These are phyloP conservation scores for Citrullus mucosospermus DNA, from an alignment of 306 rosid genomes.

Conservation along the genomic window DNA sequence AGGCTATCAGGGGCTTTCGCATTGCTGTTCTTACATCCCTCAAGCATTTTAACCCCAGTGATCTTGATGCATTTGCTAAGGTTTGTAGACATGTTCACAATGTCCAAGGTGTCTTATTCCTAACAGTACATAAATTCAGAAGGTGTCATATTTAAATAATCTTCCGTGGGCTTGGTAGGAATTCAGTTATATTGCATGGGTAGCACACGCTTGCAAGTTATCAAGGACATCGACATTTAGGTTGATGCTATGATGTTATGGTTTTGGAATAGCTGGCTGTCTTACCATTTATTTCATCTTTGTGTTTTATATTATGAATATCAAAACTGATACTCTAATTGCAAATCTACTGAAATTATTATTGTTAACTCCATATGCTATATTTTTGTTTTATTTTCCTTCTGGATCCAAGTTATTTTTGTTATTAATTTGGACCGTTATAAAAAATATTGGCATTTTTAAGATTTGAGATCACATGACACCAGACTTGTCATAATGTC, in stretches of 20 bases:
- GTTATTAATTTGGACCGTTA: no score
- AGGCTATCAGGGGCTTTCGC: constrained; percentile 85
- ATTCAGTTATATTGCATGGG: neutral
- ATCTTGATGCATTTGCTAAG: constrained; percentile 95
- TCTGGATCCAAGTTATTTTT: no score
- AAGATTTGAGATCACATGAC: no score
- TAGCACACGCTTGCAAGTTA: neutral
- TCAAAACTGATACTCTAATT: neutral
- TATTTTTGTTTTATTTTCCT: no score
- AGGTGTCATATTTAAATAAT: neutral
- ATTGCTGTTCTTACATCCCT: constrained; percentile 96
- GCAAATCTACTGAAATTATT: no score
- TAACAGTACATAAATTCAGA: neutral
- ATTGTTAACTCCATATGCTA: no score
- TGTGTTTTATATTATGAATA: neutral
- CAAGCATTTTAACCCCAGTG: constrained; percentile 91
- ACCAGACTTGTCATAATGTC: no score
- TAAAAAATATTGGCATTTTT: no score
- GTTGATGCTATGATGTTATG: neutral
- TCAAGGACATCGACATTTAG: neutral
- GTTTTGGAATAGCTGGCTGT: neutral
- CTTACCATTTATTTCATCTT: neutral
- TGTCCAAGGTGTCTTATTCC: neutral
- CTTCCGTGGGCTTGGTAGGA: neutral
- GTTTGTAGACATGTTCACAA: constrained; percentile 34